These are phyloP conservation scores for Pulveroboletus ravenelii DNA, from an alignment of 768 basidiomycete genomes.

Conservation along the genomic window DNA sequence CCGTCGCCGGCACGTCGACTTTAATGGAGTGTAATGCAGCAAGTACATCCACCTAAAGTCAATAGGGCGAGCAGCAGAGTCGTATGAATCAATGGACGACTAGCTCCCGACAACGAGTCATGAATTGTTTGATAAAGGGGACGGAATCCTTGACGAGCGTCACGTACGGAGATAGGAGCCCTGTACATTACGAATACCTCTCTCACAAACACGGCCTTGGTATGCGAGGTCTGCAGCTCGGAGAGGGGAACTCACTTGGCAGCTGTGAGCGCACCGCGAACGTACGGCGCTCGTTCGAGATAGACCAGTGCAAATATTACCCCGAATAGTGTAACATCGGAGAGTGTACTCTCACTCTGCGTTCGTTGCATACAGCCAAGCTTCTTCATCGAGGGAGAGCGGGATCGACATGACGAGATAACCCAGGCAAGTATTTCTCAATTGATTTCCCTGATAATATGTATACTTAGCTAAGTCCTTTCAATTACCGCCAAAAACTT, in stretches of 20 bases:
- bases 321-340: constrained; percentile 87
- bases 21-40: constrained; percentile 87
- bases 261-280: constrained; percentile 86
- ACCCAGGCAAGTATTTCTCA: not conserved
- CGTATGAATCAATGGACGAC: not conserved
- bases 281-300: constrained; percentile 84
- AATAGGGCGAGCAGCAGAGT: not conserved
- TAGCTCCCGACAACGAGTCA: constrained; percentile 74
- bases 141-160: constrained; percentile 91
- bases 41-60: constrained; percentile 83
- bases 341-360: constrained; percentile 86
- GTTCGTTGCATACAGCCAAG: constrained; percentile 80
- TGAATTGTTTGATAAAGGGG: constrained; percentile 82
- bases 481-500: not conserved
- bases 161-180: constrained; percentile 94
- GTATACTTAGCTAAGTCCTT: constrained; percentile 29
- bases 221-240: not conserved
- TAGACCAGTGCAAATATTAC: constrained; percentile 91
- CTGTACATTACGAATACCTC: constrained; percentile 96
- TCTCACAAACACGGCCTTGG: constrained; percentile 22
- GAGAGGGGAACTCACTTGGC: constrained; percentile 69
- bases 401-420: constrained; percentile 37
- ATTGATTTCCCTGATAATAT: not conserved
- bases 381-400: constrained; percentile 85
- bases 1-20: constrained; percentile 93